Percentiles rank a stretch among this genome's conserved stretches.
Evolutionary conservation across 164 flowering plant species (phyloP).

Genomic region (Protea cynaroides): DNA sequence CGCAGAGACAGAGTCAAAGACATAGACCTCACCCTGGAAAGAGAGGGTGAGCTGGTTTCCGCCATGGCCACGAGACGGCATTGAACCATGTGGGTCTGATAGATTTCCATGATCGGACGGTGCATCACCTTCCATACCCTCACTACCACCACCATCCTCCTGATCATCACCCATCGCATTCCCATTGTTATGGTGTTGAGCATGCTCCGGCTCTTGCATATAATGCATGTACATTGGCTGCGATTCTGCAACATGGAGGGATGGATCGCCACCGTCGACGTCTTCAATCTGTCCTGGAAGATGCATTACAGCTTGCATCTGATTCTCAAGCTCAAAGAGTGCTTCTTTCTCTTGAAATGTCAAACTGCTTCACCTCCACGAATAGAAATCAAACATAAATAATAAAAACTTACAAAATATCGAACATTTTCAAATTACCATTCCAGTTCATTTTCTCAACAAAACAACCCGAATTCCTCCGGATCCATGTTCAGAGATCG

Average conservation of each 20-base stretch:
- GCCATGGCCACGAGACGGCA: constrained; percentile 20
- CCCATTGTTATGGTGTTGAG: neutral
- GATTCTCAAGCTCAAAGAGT: neutral
- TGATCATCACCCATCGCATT: constrained; percentile 6
- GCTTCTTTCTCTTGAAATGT: neutral
- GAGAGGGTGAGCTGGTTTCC: constrained; percentile 52
- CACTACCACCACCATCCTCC: constrained; percentile 8
- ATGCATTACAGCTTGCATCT: constrained; percentile 11
- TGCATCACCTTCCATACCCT: constrained; percentile 13
- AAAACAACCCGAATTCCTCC: neutral
- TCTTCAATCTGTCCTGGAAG: constrained; percentile 16
- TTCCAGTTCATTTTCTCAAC: neutral
- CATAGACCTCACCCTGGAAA: constrained; percentile 60
- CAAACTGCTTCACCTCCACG: neutral
- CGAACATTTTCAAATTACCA: neutral
- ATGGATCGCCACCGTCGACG: constrained; percentile 3
- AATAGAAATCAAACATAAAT: neutral
- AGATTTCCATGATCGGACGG: constrained; percentile 1
- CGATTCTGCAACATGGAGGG: constrained; percentile 8
- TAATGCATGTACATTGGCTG: constrained; percentile 17
- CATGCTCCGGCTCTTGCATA: constrained; percentile 10
- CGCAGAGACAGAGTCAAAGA: constrained; percentile 48
- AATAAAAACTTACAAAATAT: neutral
- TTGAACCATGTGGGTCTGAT: constrained; percentile 1
- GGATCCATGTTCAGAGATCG: neutral